Percentiles rank a stretch among this genome's conserved stretches.
phyloP scores from a whole-genome alignment of 805 yeast species.

The Metschnikowia kunwiensis region DNA sequence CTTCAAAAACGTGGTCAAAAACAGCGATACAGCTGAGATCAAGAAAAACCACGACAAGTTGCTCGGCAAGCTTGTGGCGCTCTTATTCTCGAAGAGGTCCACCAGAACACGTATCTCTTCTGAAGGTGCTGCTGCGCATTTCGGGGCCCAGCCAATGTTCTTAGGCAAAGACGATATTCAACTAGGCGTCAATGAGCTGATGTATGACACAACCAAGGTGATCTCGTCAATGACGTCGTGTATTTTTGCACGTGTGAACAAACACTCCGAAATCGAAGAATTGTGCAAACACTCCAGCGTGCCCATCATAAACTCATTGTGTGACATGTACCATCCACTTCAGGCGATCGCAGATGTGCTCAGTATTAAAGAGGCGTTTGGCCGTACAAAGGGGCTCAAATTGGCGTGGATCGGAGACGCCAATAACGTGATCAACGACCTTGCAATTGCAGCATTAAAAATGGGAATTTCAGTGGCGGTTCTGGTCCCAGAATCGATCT shows the following conservation, averaged over 20 bases:
- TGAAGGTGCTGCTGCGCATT: constrained; percentile 90
- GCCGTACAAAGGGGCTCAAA: constrained; percentile 57
- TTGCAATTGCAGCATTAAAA: constrained; percentile 82
- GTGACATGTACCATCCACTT: constrained; percentile 91
- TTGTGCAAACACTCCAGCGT: constrained; percentile 76
- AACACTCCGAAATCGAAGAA: constrained; percentile 77
- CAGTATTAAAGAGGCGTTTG: constrained; percentile 79
- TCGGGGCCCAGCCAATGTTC: constrained; percentile 96
- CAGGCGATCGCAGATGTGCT: constrained; percentile 91
- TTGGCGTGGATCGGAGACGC: constrained; percentile 97
- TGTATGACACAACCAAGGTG: constrained; percentile 85
- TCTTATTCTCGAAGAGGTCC: constrained; percentile 86
- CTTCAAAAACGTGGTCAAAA: constrained; percentile 61
- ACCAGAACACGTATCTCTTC: constrained; percentile 93
- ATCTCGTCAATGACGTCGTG: constrained; percentile 96
- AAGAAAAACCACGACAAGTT: constrained; percentile 48
- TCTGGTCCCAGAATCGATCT: constrained; percentile 78
- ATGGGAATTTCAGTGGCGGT: constrained; percentile 78
- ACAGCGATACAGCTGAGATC: constrained; percentile 41
- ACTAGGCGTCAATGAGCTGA: constrained; percentile 89
- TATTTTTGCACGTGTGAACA: constrained; percentile 91
- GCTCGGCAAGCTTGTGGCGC: constrained; percentile 76
- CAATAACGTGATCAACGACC: constrained; percentile 91
- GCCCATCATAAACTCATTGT: constrained; percentile 89
- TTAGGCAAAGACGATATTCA: constrained; percentile 96